These are phyloP conservation scores for Leishmania major DNA, from an alignment of 208 protist species.

Conservation along the genomic window DNA sequence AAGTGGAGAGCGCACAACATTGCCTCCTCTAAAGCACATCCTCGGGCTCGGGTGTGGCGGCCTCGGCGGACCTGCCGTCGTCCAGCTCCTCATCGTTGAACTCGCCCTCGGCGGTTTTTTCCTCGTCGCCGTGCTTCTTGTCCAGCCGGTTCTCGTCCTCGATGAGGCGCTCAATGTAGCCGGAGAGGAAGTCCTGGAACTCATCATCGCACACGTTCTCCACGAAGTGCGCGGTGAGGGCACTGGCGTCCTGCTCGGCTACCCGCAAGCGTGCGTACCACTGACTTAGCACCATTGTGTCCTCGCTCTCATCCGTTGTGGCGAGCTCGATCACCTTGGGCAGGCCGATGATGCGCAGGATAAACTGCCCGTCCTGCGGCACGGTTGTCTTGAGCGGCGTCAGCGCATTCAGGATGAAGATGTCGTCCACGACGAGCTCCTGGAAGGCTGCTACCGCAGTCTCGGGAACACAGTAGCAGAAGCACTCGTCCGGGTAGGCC, in stretches of 20 bases:
- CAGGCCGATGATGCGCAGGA: conserved; percentile 57
- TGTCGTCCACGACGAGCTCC: conserved; percentile 36
- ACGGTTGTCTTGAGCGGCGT: conserved; percentile 40
- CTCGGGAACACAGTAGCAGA: conserved; percentile 49
- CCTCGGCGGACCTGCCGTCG: conserved; percentile 1
- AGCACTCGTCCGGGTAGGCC: conserved; percentile 54
- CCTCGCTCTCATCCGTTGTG: conserved; percentile 46
- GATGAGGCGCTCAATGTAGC: conserved; percentile 53
- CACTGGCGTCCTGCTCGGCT: conserved; percentile 37
- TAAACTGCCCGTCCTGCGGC: conserved; percentile 29
- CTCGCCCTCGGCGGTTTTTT: conserved; percentile 16
- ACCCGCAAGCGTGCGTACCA: conserved; percentile 65
- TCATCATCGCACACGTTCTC: conserved; percentile 52
- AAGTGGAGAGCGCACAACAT: background rate
- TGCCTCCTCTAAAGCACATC: conserved; percentile 8
- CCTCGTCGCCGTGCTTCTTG: conserved; percentile 33
- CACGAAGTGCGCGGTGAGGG: conserved; percentile 60
- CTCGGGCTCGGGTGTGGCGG: conserved; percentile 8
- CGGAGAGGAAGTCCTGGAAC: conserved; percentile 43
- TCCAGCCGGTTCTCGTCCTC: conserved; percentile 61
- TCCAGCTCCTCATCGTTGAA: conserved; percentile 8
- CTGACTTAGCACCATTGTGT: conserved; percentile 65
- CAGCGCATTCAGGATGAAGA: conserved; percentile 55
- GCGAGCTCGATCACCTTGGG: conserved; percentile 75
- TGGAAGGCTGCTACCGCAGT: conserved; percentile 28